Percentiles rank a stretch among this genome's conserved stretches.
Conservation (phyloP, 1,284 basidiomycete species). For the Pseudozyma flocculosa region DNA sequence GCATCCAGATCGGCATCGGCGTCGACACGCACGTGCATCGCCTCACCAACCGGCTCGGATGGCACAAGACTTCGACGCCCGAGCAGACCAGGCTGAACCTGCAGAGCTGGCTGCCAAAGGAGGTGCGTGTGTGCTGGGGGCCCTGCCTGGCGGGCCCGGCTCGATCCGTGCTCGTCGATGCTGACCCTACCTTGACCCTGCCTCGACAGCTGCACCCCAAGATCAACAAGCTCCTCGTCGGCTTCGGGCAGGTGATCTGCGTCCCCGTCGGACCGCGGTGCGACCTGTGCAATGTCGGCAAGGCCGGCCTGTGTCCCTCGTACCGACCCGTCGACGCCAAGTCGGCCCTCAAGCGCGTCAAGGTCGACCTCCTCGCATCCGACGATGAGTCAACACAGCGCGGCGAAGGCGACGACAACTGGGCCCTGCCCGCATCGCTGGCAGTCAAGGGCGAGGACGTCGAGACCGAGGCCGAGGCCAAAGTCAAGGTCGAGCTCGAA, state of each 20-base stretch:
- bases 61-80: constrained; percentile 85
- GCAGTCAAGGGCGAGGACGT: background rate
- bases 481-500: constrained; percentile 27
- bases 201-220: constrained; percentile 22
- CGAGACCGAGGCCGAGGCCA: background rate
- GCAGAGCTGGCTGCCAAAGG: constrained; percentile 50
- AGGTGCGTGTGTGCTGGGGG: no score
- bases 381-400: constrained; percentile 12
- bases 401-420: constrained; percentile 5
- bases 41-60: constrained; percentile 86
- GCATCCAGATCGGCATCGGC: constrained; percentile 86
- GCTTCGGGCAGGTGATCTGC: constrained; percentile 74
- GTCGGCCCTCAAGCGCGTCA: constrained; percentile 26
- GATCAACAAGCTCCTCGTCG: constrained; percentile 54
- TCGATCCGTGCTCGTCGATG: no score
- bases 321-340: constrained; percentile 33
- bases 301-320: constrained; percentile 43
- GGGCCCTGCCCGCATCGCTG: constrained; percentile 10
- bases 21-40: constrained; percentile 95
- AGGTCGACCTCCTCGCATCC: constrained; percentile 16
- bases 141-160: no score
- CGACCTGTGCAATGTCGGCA: constrained; percentile 60
- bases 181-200: background rate
- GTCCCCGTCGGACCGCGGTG: constrained; percentile 80
- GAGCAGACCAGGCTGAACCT: constrained; percentile 69